phyloP scores from a whole-genome alignment of 176 grass and related monocot species.

The Oryza rufipogon region DNA sequence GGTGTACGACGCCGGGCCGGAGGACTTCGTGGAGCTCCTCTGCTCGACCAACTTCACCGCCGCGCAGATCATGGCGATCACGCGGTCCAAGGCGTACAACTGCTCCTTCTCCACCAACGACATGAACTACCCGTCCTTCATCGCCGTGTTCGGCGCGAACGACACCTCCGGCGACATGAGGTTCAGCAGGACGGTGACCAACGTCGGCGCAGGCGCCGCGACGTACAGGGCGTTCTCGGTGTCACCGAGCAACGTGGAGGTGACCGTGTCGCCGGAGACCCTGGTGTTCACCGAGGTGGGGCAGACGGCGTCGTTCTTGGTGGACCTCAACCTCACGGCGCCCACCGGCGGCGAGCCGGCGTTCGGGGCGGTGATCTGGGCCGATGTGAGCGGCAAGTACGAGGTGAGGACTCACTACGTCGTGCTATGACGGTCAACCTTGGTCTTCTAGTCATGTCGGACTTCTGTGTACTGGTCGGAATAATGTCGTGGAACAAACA shows the following conservation, averaged over 20 bases:
- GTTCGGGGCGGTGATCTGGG: conserved; percentile 44
- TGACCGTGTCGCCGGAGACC: conserved; percentile 39
- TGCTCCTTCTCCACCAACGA: conserved; percentile 51
- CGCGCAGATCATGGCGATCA: conserved; percentile 67
- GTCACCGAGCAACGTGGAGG: conserved; percentile 27
- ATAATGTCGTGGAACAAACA: neutral
- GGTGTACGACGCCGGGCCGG: conserved; percentile 63
- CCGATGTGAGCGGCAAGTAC: conserved; percentile 39
- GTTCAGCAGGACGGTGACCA: conserved; percentile 54
- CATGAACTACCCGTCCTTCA: conserved; percentile 63
- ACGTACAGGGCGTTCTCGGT: conserved; percentile 27
- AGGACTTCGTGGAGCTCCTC: conserved; percentile 62
- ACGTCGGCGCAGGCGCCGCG: conserved; percentile 3
- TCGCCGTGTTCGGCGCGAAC: conserved; percentile 30
- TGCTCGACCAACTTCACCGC: conserved; percentile 74
- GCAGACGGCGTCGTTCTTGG: conserved; percentile 40
- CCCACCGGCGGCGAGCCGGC: conserved; percentile 3
- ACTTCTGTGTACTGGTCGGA: neutral
- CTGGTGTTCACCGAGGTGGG: conserved; percentile 38
- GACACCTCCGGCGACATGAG: conserved; percentile 25
- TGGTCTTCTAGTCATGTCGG: neutral
- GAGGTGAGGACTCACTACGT: conserved; percentile 41
- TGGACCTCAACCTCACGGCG: conserved; percentile 40
- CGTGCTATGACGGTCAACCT: conserved; percentile 28
- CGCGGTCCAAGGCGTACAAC: conserved; percentile 45